Evolutionary conservation across 331 rosid genomes (phyloP), one percentile per base, ranked within the genome.

Genomic region (Arachis monticola): DNA sequence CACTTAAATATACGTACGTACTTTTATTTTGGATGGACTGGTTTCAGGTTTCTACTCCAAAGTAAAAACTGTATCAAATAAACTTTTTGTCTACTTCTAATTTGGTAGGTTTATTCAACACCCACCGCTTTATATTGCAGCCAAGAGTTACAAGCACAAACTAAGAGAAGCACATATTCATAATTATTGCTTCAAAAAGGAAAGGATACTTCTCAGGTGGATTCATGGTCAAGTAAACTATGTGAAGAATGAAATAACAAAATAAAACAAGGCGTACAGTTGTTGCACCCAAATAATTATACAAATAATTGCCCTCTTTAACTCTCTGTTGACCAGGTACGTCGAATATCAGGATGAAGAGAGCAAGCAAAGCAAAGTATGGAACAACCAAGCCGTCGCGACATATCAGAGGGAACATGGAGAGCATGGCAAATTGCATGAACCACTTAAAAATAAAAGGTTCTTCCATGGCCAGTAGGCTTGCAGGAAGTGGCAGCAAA

Each of bases 401-500:
- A 76, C 75, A 82, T n/a, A 95, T 77, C 56, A 90, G 93, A 78
- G 97, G 99, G 64, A 95, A 87, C 92, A 92, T 87, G 7, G 99
- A 95, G 79, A 90, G 87, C 90, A 88, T 77, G 59, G 92, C 92
- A 3, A 73, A 81, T 67, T 82, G 85, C 41, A 82, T 81, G 73
- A 90, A 82, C 91, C 92, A 91, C 63, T 66, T 61, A 6, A 79
- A 78, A 47, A 87, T 76, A 62, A 83, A 81, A 66, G 99, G 97
- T 50, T 88, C 96, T 83, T 94, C 93, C 67, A 79, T 50, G 52
- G 99, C 99, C 61, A 92, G 81, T 69, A 90, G 86, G 77, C 82
- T 94, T 53, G 91, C 96, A 3, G 99, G 99, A 72, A 92, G 93
- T 61, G 97, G 99, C 59, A 94, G 79, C 80, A 92, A 76, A 79